Base-by-base conservation (phyloP, 768 basidiomycete genomes). In the Boletus sensibilis region DNA sequence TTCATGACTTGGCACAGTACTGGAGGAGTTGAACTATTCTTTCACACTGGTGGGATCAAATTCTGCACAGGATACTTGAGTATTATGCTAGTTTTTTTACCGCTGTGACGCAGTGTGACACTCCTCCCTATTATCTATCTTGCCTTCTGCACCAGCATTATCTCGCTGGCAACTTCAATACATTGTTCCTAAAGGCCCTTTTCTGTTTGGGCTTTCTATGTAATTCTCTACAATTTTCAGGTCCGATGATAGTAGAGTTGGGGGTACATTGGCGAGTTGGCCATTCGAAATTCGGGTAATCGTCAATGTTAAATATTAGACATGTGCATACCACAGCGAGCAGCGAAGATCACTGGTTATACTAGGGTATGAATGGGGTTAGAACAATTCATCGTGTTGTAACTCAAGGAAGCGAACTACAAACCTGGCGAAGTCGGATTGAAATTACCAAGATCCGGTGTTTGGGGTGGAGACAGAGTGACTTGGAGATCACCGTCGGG, bases 1-100 rank as follows among this genome's bases (percentile, higher is more conserved):
- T 98, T 64, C 97, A 98, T 68, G 90, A 92, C 65, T 74, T 91
- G 66, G 91, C 91, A 29, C 92, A 92, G 70, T 93, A 92, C 70
- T 92, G 90, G 90, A 80, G 90, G 61, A 90, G 87, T 69, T 92
- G 67, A 65, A 35, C 33, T 21, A 34, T 34, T 25, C 14, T n/a
- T 23, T 53, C 41, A 38, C 27, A 20, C 49, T 54, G 62, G 50
- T 21, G 44, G 25, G 29, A 42, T 41, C 38, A 33, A 40, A 5
- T 13, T 18, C 25, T 39, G 27, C 34, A 49, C 33, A 40, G 56
- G 33, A n/a, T 59, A 18, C 29, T 52, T 54, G 51, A 21, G 57
- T 56, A 42, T 29, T 41, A 31, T 39, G 4, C 16, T 27, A 27
- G n/a, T 25, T 25, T 25, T 25, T 25, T 29, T 29, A 40, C 20